Percentiles rank a stretch among this genome's conserved stretches.
Conservation (phyloP, 176 grass and related monocot genomes). For the Urochloa ruziziensis region DNA sequence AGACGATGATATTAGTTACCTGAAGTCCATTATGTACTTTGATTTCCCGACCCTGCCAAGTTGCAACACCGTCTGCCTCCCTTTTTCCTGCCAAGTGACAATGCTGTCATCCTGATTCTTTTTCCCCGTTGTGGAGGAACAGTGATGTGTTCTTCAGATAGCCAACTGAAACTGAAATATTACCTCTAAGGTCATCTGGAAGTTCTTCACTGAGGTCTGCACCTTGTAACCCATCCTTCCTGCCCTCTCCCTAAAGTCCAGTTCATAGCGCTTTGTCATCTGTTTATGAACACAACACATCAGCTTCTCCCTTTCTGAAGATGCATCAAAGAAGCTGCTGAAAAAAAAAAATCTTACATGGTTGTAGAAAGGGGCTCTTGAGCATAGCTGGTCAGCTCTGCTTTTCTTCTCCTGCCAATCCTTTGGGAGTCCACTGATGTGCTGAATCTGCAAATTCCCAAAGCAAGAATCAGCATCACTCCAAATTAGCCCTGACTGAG, state of each 20-base stretch:
- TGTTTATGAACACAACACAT: slow-evolving; percentile 2
- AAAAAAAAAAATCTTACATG: slow-evolving; percentile 42
- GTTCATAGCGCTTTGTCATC: slow-evolving; percentile 76
- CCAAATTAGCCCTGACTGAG: not conserved
- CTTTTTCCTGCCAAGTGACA: slow-evolving; percentile 49
- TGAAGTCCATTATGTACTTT: slow-evolving; percentile 92
- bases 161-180: not conserved
- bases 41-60: slow-evolving; percentile 75
- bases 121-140: not conserved
- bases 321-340: not conserved
- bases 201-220: slow-evolving; percentile 92
- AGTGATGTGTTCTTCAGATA: not conserved
- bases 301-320: not conserved
- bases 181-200: slow-evolving; percentile 85
- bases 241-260: slow-evolving; percentile 90
- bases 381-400: slow-evolving; percentile 55
- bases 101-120: not conserved
- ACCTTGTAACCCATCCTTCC: slow-evolving; percentile 84
- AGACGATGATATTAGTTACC: slow-evolving; percentile 26
- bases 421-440: slow-evolving; percentile 66
- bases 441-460: slow-evolving; percentile 60
- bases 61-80: slow-evolving; percentile 79
- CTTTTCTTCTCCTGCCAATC: slow-evolving; percentile 79
- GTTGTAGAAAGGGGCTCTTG: slow-evolving; percentile 86
- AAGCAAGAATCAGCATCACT: not conserved